Base-by-base conservation (phyloP, 352 stramenopile species). In the Globisporangium recalcitrans region DNA sequence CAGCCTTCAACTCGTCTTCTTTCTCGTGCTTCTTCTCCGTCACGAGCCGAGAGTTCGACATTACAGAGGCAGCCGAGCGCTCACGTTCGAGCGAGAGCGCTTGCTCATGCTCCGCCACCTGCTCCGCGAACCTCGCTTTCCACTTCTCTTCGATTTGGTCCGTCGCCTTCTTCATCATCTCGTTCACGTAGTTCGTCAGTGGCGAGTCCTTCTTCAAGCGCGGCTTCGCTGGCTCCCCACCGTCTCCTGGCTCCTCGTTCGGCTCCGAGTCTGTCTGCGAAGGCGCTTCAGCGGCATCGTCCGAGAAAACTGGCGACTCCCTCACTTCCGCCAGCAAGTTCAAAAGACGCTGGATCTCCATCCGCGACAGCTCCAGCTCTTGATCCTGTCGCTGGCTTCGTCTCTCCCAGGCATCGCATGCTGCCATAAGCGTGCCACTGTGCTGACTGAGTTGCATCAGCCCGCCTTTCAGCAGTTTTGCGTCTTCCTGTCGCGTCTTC, bases 111-210 rank as follows among this genome's bases (percentile, higher is more conserved):
- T 93, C 84, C 1, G 68, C 75, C 13, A 85, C 58, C 55, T 90
- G 80, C 40, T 90, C 79, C 0, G 80, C 75, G 60, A 93, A 91
- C 10, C 84, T 77, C 26, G 70, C 70, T 58, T 86, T 90, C 84
- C 84, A 93, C 58, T 91, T 93, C 27, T 89, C 77, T 60, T 93
- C 82, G 46, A 93, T 93, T 56, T 89, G 81, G 42, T 93, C 80
- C 1, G 84, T 91, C 3, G 84, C 84, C 38, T 85, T 84, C 44
- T 88, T 81, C 42, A 93, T 61, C 52, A 91, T 87, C 36, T 80
- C 71, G 27, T 82, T 80, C 49, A 92, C 80, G 61, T 87, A 90
- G n/a, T 72, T 76, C 0, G 82, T 90, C 31, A 91, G 52, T 14
- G 82, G 82, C n/a, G 82, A 90, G 42, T 90, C 78, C 4, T 52